Conservation (phyloP, 2,329 filamentous ascomycete genomes). For the Penicillium occitanis region DNA sequence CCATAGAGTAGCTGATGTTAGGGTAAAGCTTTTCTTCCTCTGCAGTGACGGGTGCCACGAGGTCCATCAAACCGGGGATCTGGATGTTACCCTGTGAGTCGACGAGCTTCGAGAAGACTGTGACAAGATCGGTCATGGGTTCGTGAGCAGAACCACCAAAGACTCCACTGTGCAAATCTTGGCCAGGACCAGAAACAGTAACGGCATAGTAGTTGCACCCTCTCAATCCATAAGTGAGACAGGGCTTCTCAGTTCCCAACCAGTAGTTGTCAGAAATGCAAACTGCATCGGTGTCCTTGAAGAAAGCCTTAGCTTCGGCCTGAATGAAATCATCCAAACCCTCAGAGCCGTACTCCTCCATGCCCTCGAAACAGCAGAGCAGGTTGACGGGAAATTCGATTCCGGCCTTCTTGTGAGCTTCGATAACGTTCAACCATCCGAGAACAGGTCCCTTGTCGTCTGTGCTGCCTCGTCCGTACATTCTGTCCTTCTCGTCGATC, state of each 20-base stretch:
- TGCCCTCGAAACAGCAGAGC: constrained; percentile 98
- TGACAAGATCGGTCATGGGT: constrained; percentile 94
- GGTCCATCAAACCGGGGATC: constrained; percentile 89
- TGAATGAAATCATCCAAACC: constrained; percentile 93
- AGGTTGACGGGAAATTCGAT: constrained; percentile 96
- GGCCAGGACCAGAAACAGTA: constrained; percentile 84
- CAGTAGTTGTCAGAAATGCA: constrained; percentile 99
- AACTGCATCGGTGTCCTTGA: constrained; percentile 91
- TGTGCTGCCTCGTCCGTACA: constrained; percentile 93
- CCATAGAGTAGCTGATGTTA: constrained; percentile 91
- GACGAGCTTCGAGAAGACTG: constrained; percentile 78
- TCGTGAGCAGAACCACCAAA: constrained; percentile 96
- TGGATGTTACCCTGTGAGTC: constrained; percentile 88
- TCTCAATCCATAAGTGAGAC: constrained; percentile 92
- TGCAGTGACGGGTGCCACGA: constrained; percentile 82
- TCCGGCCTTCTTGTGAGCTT: constrained; percentile 93
- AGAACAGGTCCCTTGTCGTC: constrained; percentile 98
- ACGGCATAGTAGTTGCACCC: constrained; percentile 98
- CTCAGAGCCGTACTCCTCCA: constrained; percentile 98
- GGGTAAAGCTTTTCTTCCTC: constrained; percentile 89
- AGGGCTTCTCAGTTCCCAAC: constrained; percentile 98
- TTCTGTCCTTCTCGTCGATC: constrained; percentile 85
- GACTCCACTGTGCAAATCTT: constrained; percentile 94
- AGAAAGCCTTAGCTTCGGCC: constrained; percentile 87
- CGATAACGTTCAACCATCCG: constrained; percentile 96